phyloP scores from a whole-genome alignment of 352 stramenopile species.

The Pythium dissimile region DNA sequence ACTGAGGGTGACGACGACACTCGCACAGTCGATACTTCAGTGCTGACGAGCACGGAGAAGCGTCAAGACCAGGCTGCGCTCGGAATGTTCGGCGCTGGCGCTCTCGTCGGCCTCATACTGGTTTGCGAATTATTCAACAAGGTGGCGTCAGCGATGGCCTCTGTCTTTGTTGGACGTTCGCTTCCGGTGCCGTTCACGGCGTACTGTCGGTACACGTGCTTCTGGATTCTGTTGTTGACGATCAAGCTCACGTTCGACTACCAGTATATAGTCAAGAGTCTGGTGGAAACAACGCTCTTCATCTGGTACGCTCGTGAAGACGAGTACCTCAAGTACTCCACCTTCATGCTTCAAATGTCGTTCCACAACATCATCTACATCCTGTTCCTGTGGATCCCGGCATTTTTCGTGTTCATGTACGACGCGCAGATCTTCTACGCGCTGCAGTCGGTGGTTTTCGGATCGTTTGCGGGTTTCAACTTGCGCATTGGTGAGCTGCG shows the following conservation, averaged over 20 bases:
- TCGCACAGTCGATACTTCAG: conserved; percentile 10
- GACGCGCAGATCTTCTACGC: conserved; percentile 85
- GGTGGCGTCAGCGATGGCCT: conserved; percentile 61
- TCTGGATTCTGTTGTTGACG: conserved; percentile 66
- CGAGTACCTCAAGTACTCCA: conserved; percentile 71
- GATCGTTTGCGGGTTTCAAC: conserved; percentile 81
- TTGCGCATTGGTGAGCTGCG: conserved; percentile 79
- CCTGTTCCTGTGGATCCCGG: conserved; percentile 77
- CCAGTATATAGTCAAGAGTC: conserved; percentile 74
- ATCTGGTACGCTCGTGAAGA: conserved; percentile 77
- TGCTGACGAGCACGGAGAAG: conserved; percentile 15
- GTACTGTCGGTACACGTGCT: conserved; percentile 78
- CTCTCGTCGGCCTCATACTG: conserved; percentile 40
- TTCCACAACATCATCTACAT: conserved; percentile 87
- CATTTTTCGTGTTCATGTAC: conserved; percentile 85
- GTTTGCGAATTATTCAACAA: conserved; percentile 78
- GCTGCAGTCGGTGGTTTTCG: conserved; percentile 66
- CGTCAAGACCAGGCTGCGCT: conserved; percentile 61
- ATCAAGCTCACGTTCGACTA: conserved; percentile 82
- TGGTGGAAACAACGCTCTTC: conserved; percentile 80
- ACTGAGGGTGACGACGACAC: conserved; percentile 12
- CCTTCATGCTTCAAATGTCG: conserved; percentile 75
- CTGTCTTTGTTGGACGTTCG: conserved; percentile 71
- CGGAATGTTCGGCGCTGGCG: conserved; percentile 55
- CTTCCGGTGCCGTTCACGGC: conserved; percentile 59